Evolutionary conservation across 331 rosid genomes (phyloP).

Genomic region (Ulmus americana): DNA sequence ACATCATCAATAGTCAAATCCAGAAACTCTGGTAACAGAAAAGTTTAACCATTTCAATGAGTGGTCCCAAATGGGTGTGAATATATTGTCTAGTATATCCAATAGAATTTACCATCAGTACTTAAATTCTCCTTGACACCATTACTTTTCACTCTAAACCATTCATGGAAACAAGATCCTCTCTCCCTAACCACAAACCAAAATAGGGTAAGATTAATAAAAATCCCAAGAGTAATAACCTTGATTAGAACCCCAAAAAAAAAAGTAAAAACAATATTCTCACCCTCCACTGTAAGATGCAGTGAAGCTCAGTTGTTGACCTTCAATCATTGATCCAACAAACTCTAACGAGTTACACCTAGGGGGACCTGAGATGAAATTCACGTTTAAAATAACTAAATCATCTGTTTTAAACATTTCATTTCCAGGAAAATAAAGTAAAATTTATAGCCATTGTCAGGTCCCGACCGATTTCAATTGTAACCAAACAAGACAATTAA

Average conservation of each 20-base stretch:
- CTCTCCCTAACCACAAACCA: conserved; percentile 49
- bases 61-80: conserved; percentile 15
- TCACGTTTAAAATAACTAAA: conserved; percentile 6
- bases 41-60: conserved; percentile 15
- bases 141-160: conserved; percentile 63
- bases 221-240: conserved; percentile 2
- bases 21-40: conserved; percentile 48
- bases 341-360: conserved; percentile 71
- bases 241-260: background rate
- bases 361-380: conserved; percentile 63
- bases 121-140: conserved; percentile 49
- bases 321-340: conserved; percentile 72
- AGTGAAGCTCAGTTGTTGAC: conserved; percentile 63
- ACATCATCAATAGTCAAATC: conserved; percentile 82
- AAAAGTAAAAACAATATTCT: conserved; percentile 29
- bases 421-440: conserved; percentile 14
- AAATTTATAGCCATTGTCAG: background rate
- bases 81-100: background rate
- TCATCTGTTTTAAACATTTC: background rate
- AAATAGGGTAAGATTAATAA: conserved; percentile 12
- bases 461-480: background rate
- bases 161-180: conserved; percentile 68
- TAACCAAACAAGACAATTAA: background rate
- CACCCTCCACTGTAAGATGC: conserved; percentile 90
- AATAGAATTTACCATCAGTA: conserved; percentile 45